phyloP scores from a whole-genome alignment of 495 filamentous ascomycete species.

The Tuber brumale region DNA sequence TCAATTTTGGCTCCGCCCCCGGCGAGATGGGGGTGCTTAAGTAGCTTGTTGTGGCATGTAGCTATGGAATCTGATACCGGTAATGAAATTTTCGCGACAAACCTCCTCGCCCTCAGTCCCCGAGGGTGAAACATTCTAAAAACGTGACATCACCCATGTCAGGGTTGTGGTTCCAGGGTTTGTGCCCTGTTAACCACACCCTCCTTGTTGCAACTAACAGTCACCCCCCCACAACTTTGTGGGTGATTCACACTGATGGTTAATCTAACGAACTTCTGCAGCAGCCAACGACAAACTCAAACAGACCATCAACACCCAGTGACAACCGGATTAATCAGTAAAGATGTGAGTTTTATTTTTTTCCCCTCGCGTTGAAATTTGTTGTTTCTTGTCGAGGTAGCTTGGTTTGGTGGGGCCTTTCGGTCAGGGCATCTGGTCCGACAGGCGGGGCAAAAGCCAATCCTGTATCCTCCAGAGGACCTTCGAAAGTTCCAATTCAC shows the following conservation, averaged over 20 bases:
- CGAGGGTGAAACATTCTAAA: not conserved
- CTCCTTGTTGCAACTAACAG: not conserved
- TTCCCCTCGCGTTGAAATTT: constrained; percentile 20
- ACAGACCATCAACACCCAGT: constrained; percentile 23
- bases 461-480: not conserved
- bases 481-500: not conserved
- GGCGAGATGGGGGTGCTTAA: not conserved
- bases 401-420: not conserved
- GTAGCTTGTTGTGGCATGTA: not conserved
- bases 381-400: not conserved
- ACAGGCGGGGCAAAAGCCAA: not conserved
- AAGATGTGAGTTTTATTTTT: constrained; percentile 35
- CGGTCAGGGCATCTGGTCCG: not conserved
- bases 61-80: not conserved
- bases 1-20: not conserved
- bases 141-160: not conserved
- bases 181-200: not conserved
- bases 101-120: not conserved
- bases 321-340: constrained; percentile 26
- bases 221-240: not conserved
- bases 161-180: not conserved
- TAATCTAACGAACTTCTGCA: not conserved
- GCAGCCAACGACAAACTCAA: constrained; percentile 23
- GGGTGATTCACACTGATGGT: not conserved
- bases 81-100: not conserved